phyloP scores from a whole-genome alignment of 139 green algal genomes.

The Coccomyxa sp. region DNA sequence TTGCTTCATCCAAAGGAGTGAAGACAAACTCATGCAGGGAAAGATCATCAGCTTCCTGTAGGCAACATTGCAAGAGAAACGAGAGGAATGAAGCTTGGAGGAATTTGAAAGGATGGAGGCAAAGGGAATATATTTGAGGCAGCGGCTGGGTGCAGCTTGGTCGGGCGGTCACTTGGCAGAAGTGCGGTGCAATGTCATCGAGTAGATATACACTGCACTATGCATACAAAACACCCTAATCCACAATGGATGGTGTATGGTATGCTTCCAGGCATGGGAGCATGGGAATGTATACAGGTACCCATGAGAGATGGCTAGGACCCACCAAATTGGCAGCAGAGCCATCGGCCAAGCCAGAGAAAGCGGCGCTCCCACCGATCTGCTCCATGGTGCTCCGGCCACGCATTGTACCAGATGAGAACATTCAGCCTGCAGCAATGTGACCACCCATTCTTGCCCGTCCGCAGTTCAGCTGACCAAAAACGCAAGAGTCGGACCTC shows the following conservation, averaged over 20 bases:
- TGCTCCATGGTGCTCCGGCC: conserved; percentile 12
- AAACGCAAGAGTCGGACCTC: too few species aligned
- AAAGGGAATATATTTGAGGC: too few species aligned
- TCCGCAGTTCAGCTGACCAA: too few species aligned
- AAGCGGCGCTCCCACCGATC: conserved; percentile 15
- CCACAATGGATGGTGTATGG: too few species aligned
- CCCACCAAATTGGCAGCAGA: conserved; percentile 8
- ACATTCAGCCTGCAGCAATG: conserved; percentile 13
- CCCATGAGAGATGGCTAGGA: neutral
- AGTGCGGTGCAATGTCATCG: neutral
- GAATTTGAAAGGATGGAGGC: too few species aligned
- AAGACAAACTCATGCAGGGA: neutral
- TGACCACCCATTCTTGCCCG: neutral
- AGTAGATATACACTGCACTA: neutral
- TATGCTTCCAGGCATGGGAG: too few species aligned
- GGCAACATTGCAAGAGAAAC: too few species aligned
- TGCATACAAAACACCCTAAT: too few species aligned
- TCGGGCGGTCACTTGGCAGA: neutral
- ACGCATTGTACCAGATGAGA: conserved; percentile 22
- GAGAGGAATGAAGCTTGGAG: too few species aligned
- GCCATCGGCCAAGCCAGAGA: conserved; percentile 13
- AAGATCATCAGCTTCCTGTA: neutral
- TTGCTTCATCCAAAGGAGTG: neutral
- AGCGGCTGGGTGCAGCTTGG: too few species aligned
- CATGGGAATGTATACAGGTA: too few species aligned